Evolutionary conservation across 495 filamentous ascomycete species (phyloP), one percentile per base, ranked within the genome.

Genomic region (Lindgomyces ingoldianus): DNA sequence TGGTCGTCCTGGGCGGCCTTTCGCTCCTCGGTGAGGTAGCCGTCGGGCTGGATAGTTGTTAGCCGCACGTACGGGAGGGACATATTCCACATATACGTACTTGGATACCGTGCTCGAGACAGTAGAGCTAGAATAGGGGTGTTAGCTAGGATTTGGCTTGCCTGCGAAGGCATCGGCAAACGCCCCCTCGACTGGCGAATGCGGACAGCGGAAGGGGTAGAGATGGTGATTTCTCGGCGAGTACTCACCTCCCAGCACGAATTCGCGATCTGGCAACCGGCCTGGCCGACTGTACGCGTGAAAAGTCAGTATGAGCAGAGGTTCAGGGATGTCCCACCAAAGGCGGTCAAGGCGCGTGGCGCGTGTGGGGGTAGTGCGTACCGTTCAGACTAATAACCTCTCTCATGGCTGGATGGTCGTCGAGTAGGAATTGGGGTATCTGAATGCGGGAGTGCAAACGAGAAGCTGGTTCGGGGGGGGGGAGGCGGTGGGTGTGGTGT

Each of bases 191-290:
- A 51, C 30, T 65, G 29, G 29, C 21, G 26, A 59, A 6, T 18
- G 55, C 22, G 44, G 45, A n/a, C 29, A 18, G 54, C 10, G 18
- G 26, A 18, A 45, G 62, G 30, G 41, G 30, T 18, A 18, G 12
- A 4, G 30, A 46, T 3, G 53, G 54, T 19, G 24, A 3, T n/a
- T 22, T 25, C 24, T 30, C 21, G 51, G 44, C 11, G 6, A 11
- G 45, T 41, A 79, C 89, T 80, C 83, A 98, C 94, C 93, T 98
- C 94, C 94, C 94, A 98, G 87, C 95, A 98, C 69, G 95, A 94
- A 83, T 98, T 98, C 79, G 93, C 94, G 77, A 98, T 98, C 80
- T 98, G 94, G 85, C 95, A 97, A 88, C 94, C 94, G 76, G 94
- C 94, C 85, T 98, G 94, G 81, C 94, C 94, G 81, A 98, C 94